Conservation (phyloP, 148 eudicot species). For the Rhododendron ovatum region DNA sequence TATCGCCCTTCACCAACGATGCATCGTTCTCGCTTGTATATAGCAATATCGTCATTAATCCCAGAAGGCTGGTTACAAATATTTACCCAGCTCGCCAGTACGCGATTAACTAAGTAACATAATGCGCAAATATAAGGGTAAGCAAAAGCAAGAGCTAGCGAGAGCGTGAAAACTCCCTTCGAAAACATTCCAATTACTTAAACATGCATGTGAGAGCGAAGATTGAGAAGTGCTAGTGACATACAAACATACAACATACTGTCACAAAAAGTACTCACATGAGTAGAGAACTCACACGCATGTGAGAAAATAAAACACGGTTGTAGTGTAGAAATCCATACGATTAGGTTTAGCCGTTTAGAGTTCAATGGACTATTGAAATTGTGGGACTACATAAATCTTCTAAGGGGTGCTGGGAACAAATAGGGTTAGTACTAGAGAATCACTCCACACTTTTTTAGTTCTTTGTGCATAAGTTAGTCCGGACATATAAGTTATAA, state of each 20-base stretch:
- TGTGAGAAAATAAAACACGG: not conserved
- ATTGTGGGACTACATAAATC: too few species aligned
- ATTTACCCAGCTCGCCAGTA: not conserved
- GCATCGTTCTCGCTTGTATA: not conserved
- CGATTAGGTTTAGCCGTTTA: not conserved
- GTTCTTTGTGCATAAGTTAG: fast-evolving
- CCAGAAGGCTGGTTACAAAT: not conserved
- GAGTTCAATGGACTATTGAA: too few species aligned
- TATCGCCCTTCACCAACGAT: not conserved
- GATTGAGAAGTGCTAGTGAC: not conserved
- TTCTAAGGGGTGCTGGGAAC: too few species aligned
- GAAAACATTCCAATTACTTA: not conserved
- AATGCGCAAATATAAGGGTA: not conserved
- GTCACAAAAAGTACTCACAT: not conserved
- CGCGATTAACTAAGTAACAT: too few species aligned
- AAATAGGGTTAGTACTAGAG: too few species aligned
- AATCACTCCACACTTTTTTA: too few species aligned
- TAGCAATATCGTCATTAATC: not conserved
- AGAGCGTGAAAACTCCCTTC: not conserved
- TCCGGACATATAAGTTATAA: too few species aligned
- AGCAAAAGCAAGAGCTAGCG: not conserved
- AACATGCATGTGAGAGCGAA: too few species aligned
- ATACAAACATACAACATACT: not conserved
- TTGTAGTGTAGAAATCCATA: not conserved
- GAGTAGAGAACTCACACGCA: not conserved